Evolutionary conservation across 1,284 basidiomycete species (phyloP).

Genomic region (Cutaneotrichosporon spelunceum): DNA sequence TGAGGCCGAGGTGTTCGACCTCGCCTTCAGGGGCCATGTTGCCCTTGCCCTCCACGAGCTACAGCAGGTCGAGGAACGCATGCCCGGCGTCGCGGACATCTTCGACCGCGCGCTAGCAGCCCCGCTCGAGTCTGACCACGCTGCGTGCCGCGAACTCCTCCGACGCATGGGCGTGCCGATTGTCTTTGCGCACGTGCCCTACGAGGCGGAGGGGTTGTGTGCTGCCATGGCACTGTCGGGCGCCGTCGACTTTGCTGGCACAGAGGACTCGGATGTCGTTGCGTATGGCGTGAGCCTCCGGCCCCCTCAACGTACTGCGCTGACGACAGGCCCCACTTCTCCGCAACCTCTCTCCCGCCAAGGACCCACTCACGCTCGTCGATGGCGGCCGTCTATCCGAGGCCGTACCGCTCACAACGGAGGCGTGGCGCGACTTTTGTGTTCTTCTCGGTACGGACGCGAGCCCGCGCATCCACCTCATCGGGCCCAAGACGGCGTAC

Average conservation of each 20-base stretch:
- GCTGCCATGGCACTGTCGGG: conserved; percentile 68
- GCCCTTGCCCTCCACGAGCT: conserved; percentile 11
- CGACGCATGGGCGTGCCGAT: conserved; percentile 72
- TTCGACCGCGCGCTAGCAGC: conserved; percentile 36
- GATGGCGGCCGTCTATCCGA: conserved; percentile 64
- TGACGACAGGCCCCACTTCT: conserved; percentile 64
- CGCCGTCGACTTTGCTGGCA: conserved; percentile 75
- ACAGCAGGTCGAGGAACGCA: conserved; percentile 21
- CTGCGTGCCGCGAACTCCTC: conserved; percentile 54
- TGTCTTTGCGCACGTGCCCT: conserved; percentile 62
- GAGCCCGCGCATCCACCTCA: conserved; percentile 69
- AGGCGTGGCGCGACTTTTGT: conserved; percentile 71
- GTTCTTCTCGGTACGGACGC: conserved; percentile 86
- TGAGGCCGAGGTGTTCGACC: conserved; percentile 37
- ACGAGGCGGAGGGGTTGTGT: conserved; percentile 79
- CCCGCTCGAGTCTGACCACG: conserved; percentile 39
- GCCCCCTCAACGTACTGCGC: too few relatives aligned
- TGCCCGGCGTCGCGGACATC: conserved; percentile 24
- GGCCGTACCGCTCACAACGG: conserved; percentile 57
- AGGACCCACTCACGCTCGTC: conserved; percentile 61
- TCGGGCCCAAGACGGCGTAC: conserved; percentile 71
- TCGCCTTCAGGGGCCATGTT: conserved; percentile 11
- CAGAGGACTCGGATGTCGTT: conserved; percentile 67
- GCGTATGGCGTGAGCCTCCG: conserved; percentile 44
- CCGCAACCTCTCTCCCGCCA: conserved; percentile 64